Conservation (phyloP, 495 filamentous ascomycete species). For the Evansstolkia leycettana region DNA sequence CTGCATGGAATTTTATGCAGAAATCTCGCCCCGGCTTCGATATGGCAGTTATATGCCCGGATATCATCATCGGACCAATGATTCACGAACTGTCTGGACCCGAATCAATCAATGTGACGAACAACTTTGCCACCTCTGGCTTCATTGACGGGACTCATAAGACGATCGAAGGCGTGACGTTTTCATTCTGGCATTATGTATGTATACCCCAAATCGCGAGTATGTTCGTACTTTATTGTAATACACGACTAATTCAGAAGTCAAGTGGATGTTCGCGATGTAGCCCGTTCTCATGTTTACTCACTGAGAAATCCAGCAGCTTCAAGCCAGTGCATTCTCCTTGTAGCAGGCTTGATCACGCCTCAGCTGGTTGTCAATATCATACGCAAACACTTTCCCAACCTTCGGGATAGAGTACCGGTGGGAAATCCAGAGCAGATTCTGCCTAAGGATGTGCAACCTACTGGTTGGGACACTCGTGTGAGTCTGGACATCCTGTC, state of each 20-base stretch:
- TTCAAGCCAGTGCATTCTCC: conserved; percentile 16
- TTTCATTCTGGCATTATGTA: conserved; percentile 19
- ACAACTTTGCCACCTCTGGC: conserved; percentile 15
- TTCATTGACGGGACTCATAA: conserved; percentile 20
- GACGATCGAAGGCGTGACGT: conserved; percentile 11
- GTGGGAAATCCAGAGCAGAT: conserved; percentile 12
- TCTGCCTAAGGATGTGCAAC: conserved; percentile 13
- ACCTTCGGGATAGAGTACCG: conserved; percentile 9
- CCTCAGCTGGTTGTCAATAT: conserved; percentile 17
- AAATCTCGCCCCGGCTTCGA: conserved; percentile 18
- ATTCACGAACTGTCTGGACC: conserved; percentile 13
- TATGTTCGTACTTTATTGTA: no score
- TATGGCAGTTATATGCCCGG: conserved; percentile 23
- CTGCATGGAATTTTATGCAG: conserved; percentile 26
- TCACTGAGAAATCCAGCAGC: conserved; percentile 19
- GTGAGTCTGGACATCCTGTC: conserved; percentile 14
- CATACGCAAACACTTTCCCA: conserved; percentile 16
- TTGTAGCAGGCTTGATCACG: conserved; percentile 13
- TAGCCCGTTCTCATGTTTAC: conserved; percentile 23
- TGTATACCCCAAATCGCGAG: conserved; percentile 1
- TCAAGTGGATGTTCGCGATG: conserved; percentile 26
- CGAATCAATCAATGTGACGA: conserved; percentile 20
- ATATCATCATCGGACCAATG: conserved; percentile 22
- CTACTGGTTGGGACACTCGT: conserved; percentile 18
- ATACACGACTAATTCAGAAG: conserved; percentile 1